These are phyloP conservation scores for Fagus crenata DNA, from an alignment of 306 rosid species.

Conservation along the genomic window DNA sequence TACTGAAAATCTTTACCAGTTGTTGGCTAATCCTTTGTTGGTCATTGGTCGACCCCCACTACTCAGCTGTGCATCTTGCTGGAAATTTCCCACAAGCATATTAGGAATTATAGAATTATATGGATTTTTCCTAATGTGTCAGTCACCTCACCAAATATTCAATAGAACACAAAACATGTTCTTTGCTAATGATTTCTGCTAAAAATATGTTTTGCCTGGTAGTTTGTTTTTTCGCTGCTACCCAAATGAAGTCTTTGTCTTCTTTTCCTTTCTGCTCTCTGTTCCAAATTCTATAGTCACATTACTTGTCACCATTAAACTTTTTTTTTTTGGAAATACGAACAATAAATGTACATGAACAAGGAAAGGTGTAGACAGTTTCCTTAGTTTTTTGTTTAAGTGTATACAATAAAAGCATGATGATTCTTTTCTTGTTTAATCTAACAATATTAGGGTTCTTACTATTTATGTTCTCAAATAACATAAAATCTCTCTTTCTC, in stretches of 20 bases:
- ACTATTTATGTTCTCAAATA: not conserved
- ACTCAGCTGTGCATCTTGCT: not conserved
- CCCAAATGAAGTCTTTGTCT: not conserved
- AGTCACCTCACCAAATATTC: no score
- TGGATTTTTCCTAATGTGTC: not conserved
- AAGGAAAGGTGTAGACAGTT: not conserved
- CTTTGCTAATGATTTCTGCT: not conserved
- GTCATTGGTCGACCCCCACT: not conserved
- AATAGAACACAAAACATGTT: not conserved
- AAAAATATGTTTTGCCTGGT: not conserved
- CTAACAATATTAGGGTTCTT: not conserved
- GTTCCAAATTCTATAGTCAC: not conserved
- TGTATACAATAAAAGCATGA: not conserved
- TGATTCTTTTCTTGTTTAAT: not conserved
- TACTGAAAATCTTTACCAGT: not conserved
- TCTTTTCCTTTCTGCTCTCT: not conserved
- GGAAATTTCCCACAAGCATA: not conserved
- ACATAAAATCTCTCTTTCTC: not conserved
- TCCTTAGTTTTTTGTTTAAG: not conserved
- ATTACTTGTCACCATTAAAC: not conserved
- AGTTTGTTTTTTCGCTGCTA: not conserved
- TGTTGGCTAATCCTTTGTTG: not conserved
- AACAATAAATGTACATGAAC: not conserved
- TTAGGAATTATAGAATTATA: not conserved
- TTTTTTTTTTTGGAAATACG: not conserved